Base-by-base conservation (phyloP, 257 asterid genomes). In the Solanum etuberosum region DNA sequence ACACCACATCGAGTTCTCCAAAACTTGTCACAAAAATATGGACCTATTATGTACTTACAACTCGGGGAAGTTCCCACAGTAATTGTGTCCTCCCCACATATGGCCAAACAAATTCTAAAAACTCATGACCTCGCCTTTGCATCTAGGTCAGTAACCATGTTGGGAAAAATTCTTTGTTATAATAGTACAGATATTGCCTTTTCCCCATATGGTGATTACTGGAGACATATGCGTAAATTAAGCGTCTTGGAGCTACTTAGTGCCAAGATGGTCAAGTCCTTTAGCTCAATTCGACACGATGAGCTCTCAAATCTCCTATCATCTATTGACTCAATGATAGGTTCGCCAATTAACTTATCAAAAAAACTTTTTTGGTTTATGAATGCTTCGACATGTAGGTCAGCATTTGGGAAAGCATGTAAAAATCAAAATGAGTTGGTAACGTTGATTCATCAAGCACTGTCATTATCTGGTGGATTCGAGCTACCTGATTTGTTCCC, bases 111-210 rank as follows among this genome's bases (percentile, higher is more conserved):
- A 32, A 9, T 88, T 5, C 31, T 90, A 31, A 81, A 48, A 85
- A 87, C 91, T 6, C 89, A 84, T 71, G 90, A 89, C 67, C 71
- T 82, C 34, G 15, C 23, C 18, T 91, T 91, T 81, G 87, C 91
- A 2, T 63, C 73, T 29, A 73, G 92, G 65, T 88, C 88, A 3
- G 18, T 35, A 8, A 12, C 35, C 38, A 81, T 67, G 11, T 42
- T 82, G 4, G 34, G 70, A 4, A 48, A 34, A 68, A 11, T 65
- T 35, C 2, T 90, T 11, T 6, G 32, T 18, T 87, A 89, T 48
- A 63, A 78, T 12, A 61, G 25, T 70, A 76, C 51, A 1, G 86
- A 83, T 46, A 35, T 90, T 38, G 78, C 78, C 14, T 71, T 71
- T 71, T 71, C 78, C 16, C 78, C 78, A 8, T 71, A 32, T 34